Evolutionary conservation across 2,329 filamentous ascomycete genomes (phyloP).

Genomic region (Phyllosticta citribraziliensis): DNA sequence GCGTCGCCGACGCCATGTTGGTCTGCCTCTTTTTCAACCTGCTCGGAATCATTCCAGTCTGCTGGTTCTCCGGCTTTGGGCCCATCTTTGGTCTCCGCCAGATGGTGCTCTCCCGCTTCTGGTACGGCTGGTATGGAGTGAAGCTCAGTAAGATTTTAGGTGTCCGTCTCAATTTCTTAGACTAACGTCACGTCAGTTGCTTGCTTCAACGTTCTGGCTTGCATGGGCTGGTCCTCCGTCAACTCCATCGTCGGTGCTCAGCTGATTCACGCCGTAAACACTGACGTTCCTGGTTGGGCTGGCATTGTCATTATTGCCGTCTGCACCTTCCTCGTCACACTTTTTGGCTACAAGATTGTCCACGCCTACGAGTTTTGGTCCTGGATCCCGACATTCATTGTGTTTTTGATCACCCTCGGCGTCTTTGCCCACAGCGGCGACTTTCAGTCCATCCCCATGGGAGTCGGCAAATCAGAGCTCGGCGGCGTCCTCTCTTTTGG

Average conservation of each 20-base stretch:
- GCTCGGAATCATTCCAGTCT: constrained; percentile 61
- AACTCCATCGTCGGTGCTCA: constrained; percentile 75
- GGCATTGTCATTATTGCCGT: constrained; percentile 66
- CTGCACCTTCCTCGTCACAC: constrained; percentile 58
- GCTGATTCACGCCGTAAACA: constrained; percentile 64
- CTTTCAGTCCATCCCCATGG: constrained; percentile 54
- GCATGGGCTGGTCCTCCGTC: constrained; percentile 65
- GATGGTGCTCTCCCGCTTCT: constrained; percentile 72
- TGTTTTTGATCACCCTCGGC: constrained; percentile 63
- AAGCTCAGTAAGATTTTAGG: constrained; percentile 49
- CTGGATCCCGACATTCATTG: constrained; percentile 63
- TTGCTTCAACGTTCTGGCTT: constrained; percentile 60
- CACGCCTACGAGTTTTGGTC: constrained; percentile 67
- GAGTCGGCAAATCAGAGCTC: constrained; percentile 48
- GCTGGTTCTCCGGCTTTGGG: constrained; percentile 69
- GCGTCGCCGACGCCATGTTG: constrained; percentile 63
- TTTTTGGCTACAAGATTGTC: constrained; percentile 67
- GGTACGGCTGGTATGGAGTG: constrained; percentile 62
- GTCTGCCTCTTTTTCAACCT: constrained; percentile 68
- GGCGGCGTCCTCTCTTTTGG: constrained; percentile 56
- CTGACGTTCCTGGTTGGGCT: constrained; percentile 58
- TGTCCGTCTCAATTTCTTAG: background rate
- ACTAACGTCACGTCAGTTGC: constrained; percentile 40
- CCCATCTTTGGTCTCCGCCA: constrained; percentile 65
- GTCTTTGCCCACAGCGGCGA: constrained; percentile 57